Evolutionary conservation across 2,329 filamentous ascomycete species (phyloP).

Genomic region (Xylariales sp.): DNA sequence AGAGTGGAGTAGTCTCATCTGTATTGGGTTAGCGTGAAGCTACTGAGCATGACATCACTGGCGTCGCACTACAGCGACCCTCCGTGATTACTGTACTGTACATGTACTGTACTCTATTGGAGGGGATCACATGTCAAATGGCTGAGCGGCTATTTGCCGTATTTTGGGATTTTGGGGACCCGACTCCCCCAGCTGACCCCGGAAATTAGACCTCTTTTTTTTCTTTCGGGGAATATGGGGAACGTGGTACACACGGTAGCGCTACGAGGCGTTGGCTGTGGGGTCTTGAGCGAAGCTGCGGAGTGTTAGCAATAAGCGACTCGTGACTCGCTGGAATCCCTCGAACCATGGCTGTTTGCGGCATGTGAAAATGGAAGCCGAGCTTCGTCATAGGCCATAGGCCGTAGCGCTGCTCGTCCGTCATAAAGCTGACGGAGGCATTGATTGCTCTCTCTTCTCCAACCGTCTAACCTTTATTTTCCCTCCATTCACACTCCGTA

Average conservation of each 20-base stretch:
- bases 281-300: constrained; percentile 9
- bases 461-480: constrained; percentile 9
- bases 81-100: not conserved
- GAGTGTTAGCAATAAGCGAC: constrained; percentile 25
- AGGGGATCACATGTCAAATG: constrained; percentile 17
- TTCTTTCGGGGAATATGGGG: constrained; percentile 3
- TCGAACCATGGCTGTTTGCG: constrained; percentile 15
- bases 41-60: constrained; percentile 9
- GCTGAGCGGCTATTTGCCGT: not conserved
- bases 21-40: too few relatives aligned
- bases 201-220: constrained; percentile 11
- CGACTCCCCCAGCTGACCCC: constrained; percentile 13
- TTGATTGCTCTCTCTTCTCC: constrained; percentile 6
- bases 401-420: not conserved
- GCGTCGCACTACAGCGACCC: too few relatives aligned
- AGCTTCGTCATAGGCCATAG: constrained; percentile 29
- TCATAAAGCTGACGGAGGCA: constrained; percentile 10
- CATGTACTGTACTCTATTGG: not conserved
- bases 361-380: constrained; percentile 39
- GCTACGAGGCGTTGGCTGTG: not conserved
- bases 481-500: constrained; percentile 5
- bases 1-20: too few relatives aligned
- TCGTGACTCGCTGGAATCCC: constrained; percentile 32
- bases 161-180: too few relatives aligned
- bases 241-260: not conserved